Percentiles rank a stretch among this genome's conserved stretches.
Evolutionary conservation across 139 green algal genomes (phyloP).

Genomic region (Chlamydomonas eustigma): DNA sequence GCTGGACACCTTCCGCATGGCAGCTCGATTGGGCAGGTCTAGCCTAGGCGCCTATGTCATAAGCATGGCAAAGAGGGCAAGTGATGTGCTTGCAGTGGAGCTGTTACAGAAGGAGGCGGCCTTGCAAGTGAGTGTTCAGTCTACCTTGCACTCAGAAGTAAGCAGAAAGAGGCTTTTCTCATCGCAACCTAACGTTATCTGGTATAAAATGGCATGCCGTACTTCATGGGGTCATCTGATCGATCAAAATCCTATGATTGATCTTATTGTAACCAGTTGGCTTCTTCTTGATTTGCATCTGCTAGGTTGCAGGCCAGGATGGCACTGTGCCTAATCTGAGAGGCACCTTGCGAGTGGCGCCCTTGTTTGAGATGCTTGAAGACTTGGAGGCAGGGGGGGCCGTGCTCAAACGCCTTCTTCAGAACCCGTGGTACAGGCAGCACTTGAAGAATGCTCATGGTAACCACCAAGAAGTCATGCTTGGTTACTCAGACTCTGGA

Average conservation of each 20-base stretch:
- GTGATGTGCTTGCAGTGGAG: slow-evolving; percentile 91
- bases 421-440: slow-evolving; percentile 40
- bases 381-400: slow-evolving; percentile 47
- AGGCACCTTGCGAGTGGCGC: slow-evolving; percentile 77
- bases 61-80: slow-evolving; percentile 80
- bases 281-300: too few species aligned
- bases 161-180: too few species aligned
- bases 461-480: slow-evolving; percentile 87
- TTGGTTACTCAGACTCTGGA: slow-evolving; percentile 95
- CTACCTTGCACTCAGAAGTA: too few species aligned
- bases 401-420: slow-evolving; percentile 50
- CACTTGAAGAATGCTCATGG: slow-evolving; percentile 40
- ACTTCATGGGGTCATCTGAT: too few species aligned
- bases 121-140: slow-evolving; percentile 19
- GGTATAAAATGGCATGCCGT: too few species aligned
- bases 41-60: slow-evolving; percentile 94
- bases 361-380: slow-evolving; percentile 94
- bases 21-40: slow-evolving; percentile 34
- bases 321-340: slow-evolving; percentile 27
- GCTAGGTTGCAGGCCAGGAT: slow-evolving; percentile 44
- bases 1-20: slow-evolving; percentile 23
- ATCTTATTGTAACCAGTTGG: too few species aligned
- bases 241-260: too few species aligned
- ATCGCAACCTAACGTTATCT: too few species aligned
- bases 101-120: slow-evolving; percentile 88